Base-by-base conservation (phyloP, 208 protist genomes). In the Angomonas ambiguus region DNA sequence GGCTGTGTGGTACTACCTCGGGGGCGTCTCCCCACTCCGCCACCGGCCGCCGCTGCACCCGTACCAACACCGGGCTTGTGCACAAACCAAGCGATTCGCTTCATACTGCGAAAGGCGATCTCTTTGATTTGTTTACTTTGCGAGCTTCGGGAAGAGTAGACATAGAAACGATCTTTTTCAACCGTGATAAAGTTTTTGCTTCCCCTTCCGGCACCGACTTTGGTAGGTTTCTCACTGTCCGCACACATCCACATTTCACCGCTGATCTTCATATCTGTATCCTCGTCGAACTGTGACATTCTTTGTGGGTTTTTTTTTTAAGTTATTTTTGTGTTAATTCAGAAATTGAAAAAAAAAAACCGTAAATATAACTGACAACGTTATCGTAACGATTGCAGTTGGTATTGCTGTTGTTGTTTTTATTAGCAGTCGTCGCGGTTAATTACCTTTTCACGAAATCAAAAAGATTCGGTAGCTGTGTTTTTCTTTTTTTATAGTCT, bases 201-300 rank as follows among this genome's bases (percentile, higher is more conserved):
- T 2, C 88, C 88, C 13, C 79, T 72, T 0, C 85, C 88, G 0
- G 85, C 88, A 27, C 83, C 85, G 2, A 78, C 73, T 65, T 91
- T 94, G 42, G 74, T 78, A 0, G 83, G 75, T 30, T 81, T 81
- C 10, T 68, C 41, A 48, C 82, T 82, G 55, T 92, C 80, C 11
- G 83, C 88, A 22, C 82, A 92, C 58, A 92, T 51, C 84, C 88
- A 92, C 71, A 91, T 62, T 65, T 94, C 85, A 10, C 83, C 81
- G 34, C 66, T 82, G 67, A 92, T 91, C 59, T 76, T 81, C 61
- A 92, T 79, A 4, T 83, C 67, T 28, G 74, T 77, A 68, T 88
- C 79, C 16, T 82, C 64, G 34, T 83, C 67, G 20, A 65, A 32
- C 18, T 63, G 67, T 6, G 51, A 69, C 65, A 76, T 4, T 16